These are phyloP conservation scores for Hericium rajendrae DNA, from an alignment of 768 basidiomycete species.

Conservation along the genomic window DNA sequence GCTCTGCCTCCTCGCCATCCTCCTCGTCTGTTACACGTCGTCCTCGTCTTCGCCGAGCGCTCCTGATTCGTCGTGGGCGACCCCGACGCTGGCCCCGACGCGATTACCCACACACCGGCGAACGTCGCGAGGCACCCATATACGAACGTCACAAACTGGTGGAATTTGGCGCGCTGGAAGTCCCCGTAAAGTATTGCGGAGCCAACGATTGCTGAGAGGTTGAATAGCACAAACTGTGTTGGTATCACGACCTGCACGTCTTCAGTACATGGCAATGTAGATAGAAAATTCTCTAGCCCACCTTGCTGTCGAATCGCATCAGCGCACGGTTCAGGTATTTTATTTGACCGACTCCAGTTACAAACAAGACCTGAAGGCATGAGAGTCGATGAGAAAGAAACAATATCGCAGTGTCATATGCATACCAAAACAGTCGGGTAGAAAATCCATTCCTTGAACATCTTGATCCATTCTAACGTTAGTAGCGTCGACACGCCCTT, in stretches of 20 bases:
- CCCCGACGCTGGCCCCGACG: constrained; percentile 40
- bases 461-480: constrained; percentile 64
- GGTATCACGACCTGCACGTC: constrained; percentile 72
- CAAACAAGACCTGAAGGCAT: constrained; percentile 44
- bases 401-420: constrained; percentile 6
- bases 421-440: constrained; percentile 69
- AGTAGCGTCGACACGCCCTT: constrained; percentile 87
- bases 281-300: constrained; percentile 19
- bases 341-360: constrained; percentile 78
- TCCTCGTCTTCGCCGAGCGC: constrained; percentile 5
- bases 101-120: constrained; percentile 80
- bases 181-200: constrained; percentile 93
- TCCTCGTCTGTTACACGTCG: constrained; percentile 20
- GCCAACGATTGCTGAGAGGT: constrained; percentile 84
- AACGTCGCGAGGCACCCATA: constrained; percentile 90
- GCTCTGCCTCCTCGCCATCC: constrained; percentile 21
- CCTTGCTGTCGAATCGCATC: constrained; percentile 91
- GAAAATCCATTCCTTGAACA: constrained; percentile 74
- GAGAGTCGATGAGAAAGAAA: not conserved
- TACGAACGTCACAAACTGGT: constrained; percentile 73
- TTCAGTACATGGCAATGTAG: not conserved
- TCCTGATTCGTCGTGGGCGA: not conserved
- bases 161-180: constrained; percentile 74
- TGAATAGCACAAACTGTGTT: constrained; percentile 91
- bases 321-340: constrained; percentile 78